Evolutionary conservation across 2,329 filamentous ascomycete genomes (phyloP), one percentile per base, ranked within the genome.

Genomic region (Chalaropsis ovoidea): DNA sequence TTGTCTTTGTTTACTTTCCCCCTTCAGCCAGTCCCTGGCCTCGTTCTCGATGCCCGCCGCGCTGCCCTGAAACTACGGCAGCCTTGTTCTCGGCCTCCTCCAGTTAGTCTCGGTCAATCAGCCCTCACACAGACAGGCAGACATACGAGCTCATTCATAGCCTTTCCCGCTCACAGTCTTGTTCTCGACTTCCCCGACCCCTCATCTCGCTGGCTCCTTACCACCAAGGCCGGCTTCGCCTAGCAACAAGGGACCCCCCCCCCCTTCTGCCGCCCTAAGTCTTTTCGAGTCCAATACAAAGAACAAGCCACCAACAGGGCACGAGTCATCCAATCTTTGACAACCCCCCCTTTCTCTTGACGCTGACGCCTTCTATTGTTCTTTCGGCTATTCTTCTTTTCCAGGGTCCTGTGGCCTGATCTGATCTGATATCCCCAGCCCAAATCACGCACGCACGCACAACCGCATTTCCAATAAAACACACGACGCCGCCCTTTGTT

Each of bases 1-100:
- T 61, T 65, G 52, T 61, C 41, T 47, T 65, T 43, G 24, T 61
- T 60, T 65, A 60, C 49, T 45, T 61, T 47, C 42, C 19, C 43
- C 31, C 31, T 58, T 58, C 54, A 27, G 54, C 31, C 31, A 39
- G 54, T 35, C 27, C 27, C 54, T 58, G 5, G 54, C 54, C 54
- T 58, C 31, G n/a, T 39, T 35, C 54, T 39, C 54, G 8, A 39
- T 58, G 3, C 24, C n/a, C 54, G 27, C 15, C n/a, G 54, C 10
- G 19, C 54, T 17, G 54, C 54, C 31, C 54, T 58, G 54, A 39
- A 58, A 39, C 27, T 58, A 47, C 54, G 17, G 24, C 54, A 19
- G 24, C 54, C 27, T 39, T 39, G 24, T 15, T 58, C 19, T 52
- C 47, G 4, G 35, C 8, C 35, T 7, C 35, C 4, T 39, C 35